Base-by-base conservation (phyloP, 2,329 filamentous ascomycete genomes). In the Alternaria panax region DNA sequence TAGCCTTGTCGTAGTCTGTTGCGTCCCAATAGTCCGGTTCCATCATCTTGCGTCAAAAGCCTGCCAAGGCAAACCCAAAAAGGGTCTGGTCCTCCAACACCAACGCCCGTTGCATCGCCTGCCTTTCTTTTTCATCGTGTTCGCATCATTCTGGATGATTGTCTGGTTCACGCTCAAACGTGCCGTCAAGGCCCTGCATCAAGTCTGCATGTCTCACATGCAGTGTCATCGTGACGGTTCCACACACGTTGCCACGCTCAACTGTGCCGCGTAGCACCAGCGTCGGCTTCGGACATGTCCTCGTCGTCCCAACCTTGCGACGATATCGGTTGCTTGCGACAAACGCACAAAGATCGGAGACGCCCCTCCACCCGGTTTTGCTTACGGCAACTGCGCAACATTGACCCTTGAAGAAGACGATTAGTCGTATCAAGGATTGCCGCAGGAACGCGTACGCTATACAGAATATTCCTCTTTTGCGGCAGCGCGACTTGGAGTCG, bases 201-300 rank as follows among this genome's bases (percentile, higher is more conserved):
- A 9, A 34, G 34, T 27, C 22, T 30, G 14, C 30, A 20, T 40
- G 41, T 53, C 56, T 55, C 42, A 22, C n/a, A 47, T 47, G 50
- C 46, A 54, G 50, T 32, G 27, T 43, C 51, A 38, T 51, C 18
- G 52, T 30, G 47, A 47, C 52, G 38, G 25, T 38, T n/a, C 41
- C 41, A 18, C 32, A 30, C 43, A 38, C 27, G 30, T 43, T 38
- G 52, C 48, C 60, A 59, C 48, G 47, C 57, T 30, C 38, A 36
- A 45, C 38, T 30, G 56, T 50, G 53, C 47, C 14, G 41, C 59
- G 59, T 59, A 30, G 42, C 45, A 59, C 52, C 20, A 45, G 54
- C n/a, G 4, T 40, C 34, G 34, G 36, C 43, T 46, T 40, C 36
- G 34, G 50, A 40, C 20, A 32, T 52, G 14, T 30, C 48, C 53